phyloP scores from a whole-genome alignment of 306 rosid genomes.

The Corylus heterophylla region DNA sequence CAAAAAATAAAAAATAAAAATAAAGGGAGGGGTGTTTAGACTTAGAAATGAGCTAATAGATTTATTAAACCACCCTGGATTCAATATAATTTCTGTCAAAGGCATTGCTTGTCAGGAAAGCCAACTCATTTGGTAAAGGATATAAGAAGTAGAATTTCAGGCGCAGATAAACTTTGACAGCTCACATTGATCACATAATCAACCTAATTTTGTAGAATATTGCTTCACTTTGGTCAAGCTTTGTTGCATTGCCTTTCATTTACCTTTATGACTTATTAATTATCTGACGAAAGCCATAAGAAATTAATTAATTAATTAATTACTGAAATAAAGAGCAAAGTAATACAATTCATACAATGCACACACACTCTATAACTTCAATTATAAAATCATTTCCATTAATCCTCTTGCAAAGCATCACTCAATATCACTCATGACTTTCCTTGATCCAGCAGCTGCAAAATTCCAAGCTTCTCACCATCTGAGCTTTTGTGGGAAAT shows the following conservation, averaged over 20 bases:
- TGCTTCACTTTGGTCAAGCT: too few relatives aligned
- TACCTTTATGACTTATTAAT: not conserved
- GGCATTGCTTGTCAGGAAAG: not conserved
- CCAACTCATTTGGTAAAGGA: not conserved
- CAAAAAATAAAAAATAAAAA: too few relatives aligned
- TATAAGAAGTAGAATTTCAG: not conserved
- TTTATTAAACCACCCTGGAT: not conserved
- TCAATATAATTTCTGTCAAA: not conserved
- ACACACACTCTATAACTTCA: not conserved
- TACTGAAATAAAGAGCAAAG: not conserved
- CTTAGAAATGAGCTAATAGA: not conserved
- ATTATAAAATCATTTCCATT: not conserved
- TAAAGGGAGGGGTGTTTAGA: not conserved
- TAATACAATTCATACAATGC: not conserved
- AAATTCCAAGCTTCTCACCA: constrained; percentile 31
- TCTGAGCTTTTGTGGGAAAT: constrained; percentile 53
- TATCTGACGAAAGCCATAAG: not conserved
- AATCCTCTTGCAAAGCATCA: not conserved
- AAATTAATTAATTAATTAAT: not conserved
- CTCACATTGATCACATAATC: too few relatives aligned
- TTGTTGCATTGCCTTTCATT: too few relatives aligned
- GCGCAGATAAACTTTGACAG: not conserved
- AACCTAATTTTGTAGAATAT: too few relatives aligned
- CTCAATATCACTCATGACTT: not conserved
- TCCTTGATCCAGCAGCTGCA: not conserved